Percentiles rank a stretch among this genome's conserved stretches.
Conservation (phyloP, 164 flowering plant species). For the Echeveria elegans region DNA sequence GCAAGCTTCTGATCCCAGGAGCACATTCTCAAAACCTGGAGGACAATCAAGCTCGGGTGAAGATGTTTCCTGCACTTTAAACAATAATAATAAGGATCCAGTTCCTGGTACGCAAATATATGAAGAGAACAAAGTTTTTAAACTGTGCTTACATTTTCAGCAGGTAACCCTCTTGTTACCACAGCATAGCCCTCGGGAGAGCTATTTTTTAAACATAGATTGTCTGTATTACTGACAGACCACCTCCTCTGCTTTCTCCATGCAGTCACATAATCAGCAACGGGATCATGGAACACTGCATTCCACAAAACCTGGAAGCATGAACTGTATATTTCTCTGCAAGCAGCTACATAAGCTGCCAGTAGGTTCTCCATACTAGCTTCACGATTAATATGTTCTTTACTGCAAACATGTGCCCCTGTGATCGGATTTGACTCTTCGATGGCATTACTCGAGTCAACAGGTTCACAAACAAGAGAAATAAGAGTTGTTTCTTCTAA, state of each 20-base stretch:
- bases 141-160: conserved; percentile 24
- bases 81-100: conserved; percentile 21
- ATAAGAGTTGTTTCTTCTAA: conserved; percentile 9
- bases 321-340: conserved; percentile 37
- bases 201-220: conserved; percentile 11
- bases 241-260: conserved; percentile 74
- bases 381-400: conserved; percentile 30
- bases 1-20: conserved; percentile 9
- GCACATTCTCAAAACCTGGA: conserved; percentile 44
- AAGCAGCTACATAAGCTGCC: conserved; percentile 25
- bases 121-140: neutral
- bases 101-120: conserved; percentile 1
- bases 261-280: conserved; percentile 38
- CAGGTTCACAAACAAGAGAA: conserved; percentile 15
- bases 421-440: conserved; percentile 9
- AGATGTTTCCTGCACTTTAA: conserved; percentile 19
- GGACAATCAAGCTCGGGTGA: conserved; percentile 36
- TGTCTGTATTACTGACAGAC: conserved; percentile 22
- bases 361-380: conserved; percentile 46
- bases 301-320: conserved; percentile 84
- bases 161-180: conserved; percentile 6
- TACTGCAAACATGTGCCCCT: conserved; percentile 12
- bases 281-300: conserved; percentile 63
- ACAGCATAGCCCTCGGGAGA: conserved; percentile 1
- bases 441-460: conserved; percentile 11